A percentile compares a stretch with the other conserved stretches of the same genome.
Conservation (phyloP, 106 monocot species). For the Acorus gramineus region DNA sequence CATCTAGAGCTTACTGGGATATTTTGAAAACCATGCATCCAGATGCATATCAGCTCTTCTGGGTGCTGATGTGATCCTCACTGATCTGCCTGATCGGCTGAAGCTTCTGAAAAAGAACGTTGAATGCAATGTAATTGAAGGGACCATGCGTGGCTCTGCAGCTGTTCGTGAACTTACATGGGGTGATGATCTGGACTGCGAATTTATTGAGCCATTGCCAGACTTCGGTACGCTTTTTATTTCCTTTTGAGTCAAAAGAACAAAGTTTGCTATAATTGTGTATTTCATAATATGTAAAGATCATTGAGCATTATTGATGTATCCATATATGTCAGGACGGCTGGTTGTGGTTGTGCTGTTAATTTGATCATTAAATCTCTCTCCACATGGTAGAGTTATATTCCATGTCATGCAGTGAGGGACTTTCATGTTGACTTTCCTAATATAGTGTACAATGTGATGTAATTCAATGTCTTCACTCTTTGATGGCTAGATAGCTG, state of each 20-base stretch:
- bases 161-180: constrained; percentile 72
- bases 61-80: constrained; percentile 79
- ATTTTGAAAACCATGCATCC: not conserved
- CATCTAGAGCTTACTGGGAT: not conserved
- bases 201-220: constrained; percentile 36
- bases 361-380: not conserved
- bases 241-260: not conserved
- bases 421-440: no score
- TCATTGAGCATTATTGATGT: no score
- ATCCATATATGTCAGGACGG: no score
- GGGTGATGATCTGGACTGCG: constrained; percentile 64
- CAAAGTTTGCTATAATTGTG: not conserved
- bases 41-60: constrained; percentile 70
- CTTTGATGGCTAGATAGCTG: no score
- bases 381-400: not conserved
- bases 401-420: no score
- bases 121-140: constrained; percentile 34
- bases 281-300: no score
- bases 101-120: constrained; percentile 77
- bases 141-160: constrained; percentile 37
- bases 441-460: no score
- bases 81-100: constrained; percentile 81
- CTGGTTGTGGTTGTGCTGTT: no score
- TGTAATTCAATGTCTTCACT: no score
- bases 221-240: constrained; percentile 37